Evolutionary conservation across 148 eudicot species (phyloP).

Genomic region (Diospyros lotus): DNA sequence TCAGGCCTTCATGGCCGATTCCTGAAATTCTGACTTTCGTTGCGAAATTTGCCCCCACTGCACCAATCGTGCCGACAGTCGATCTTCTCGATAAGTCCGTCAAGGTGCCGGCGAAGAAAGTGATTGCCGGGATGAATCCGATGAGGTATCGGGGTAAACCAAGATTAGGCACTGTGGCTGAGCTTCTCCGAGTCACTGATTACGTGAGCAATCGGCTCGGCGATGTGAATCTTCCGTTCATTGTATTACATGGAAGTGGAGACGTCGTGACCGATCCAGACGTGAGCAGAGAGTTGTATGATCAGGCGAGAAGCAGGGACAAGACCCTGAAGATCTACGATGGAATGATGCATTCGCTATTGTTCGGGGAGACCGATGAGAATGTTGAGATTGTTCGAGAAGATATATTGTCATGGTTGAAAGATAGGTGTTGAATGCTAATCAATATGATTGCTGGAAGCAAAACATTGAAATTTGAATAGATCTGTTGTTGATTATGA

Average conservation of each 20-base stretch:
- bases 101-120: constrained; percentile 56
- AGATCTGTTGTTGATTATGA: background rate
- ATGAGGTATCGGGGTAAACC: constrained; percentile 76
- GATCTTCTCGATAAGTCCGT: constrained; percentile 75
- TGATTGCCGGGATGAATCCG: constrained; percentile 62
- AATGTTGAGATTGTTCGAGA: constrained; percentile 65
- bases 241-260: constrained; percentile 73
- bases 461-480: no score
- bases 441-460: no score
- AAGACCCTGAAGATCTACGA: constrained; percentile 70
- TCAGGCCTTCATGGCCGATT: constrained; percentile 77
- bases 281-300: constrained; percentile 68
- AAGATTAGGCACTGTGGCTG: constrained; percentile 80
- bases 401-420: constrained; percentile 76
- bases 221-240: constrained; percentile 55
- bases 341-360: constrained; percentile 87
- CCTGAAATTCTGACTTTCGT: constrained; percentile 53
- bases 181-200: constrained; percentile 71
- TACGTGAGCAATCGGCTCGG: constrained; percentile 36
- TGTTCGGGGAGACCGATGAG: constrained; percentile 94
- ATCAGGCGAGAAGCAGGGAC: constrained; percentile 64
- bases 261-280: constrained; percentile 91
- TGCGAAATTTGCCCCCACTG: constrained; percentile 61
- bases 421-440: constrained; percentile 38
- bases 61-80: constrained; percentile 70